A percentile compares a stretch with the other conserved stretches of the same genome.
Evolutionary conservation across 2,329 filamentous ascomycete genomes (phyloP).

Genomic region (Malbranchea zuffiana): DNA sequence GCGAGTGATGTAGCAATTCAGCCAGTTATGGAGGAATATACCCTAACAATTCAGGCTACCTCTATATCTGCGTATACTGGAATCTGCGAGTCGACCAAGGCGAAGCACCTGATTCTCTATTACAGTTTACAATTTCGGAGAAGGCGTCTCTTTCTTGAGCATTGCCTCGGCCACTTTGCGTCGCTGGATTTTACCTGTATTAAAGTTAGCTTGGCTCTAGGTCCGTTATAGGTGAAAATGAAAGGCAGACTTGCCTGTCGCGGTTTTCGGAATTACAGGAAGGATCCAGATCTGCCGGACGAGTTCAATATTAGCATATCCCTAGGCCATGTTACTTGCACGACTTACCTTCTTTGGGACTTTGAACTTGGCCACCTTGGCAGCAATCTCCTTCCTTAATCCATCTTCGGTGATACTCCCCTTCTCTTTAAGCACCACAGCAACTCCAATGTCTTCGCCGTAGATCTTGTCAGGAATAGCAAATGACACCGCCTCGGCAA

Average conservation of each 20-base stretch:
- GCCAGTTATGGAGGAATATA: too few species aligned
- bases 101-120: too few species aligned
- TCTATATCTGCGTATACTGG: not conserved
- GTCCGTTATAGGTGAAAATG: not conserved
- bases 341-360: conserved; percentile 69
- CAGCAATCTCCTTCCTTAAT: conserved; percentile 56
- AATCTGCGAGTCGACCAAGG: too few species aligned
- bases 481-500: conserved; percentile 73
- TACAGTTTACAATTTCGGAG: conserved; percentile 40
- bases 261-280: conserved; percentile 76
- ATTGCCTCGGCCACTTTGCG: conserved; percentile 78
- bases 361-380: conserved; percentile 72
- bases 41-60: not conserved
- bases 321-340: not conserved
- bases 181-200: conserved; percentile 64
- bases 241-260: conserved; percentile 41
- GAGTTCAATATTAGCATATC: conserved; percentile 7
- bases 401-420: conserved; percentile 47
- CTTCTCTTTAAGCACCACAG: conserved; percentile 61
- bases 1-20: too few species aligned
- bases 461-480: conserved; percentile 73
- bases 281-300: conserved; percentile 60
- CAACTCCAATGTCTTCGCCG: conserved; percentile 69
- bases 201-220: not conserved
- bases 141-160: conserved; percentile 55